These are phyloP conservation scores for Aspergillus pseudoterreus DNA, from an alignment of 2,329 filamentous ascomycete genomes.

Conservation along the genomic window DNA sequence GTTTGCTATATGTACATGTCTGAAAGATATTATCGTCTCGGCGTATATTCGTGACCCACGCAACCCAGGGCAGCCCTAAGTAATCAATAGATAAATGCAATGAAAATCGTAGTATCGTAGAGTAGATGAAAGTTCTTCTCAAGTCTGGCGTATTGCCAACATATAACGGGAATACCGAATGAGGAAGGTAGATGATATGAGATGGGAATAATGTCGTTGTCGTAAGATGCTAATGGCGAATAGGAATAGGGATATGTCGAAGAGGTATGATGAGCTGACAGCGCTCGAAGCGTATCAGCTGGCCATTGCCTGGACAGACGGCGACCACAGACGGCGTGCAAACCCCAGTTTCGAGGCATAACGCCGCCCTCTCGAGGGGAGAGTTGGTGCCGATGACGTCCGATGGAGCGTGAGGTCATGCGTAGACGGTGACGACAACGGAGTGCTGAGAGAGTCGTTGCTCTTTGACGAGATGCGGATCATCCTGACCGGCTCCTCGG, in stretches of 20 bases:
- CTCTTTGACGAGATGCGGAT: neutral
- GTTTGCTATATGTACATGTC: too few relatives aligned
- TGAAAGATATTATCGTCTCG: neutral
- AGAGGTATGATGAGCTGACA: neutral
- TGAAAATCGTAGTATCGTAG: too few relatives aligned
- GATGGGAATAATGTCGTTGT: too few relatives aligned
- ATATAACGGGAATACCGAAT: too few relatives aligned
- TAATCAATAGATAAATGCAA: neutral
- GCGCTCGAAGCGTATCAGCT: neutral
- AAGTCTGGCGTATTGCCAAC: too few relatives aligned
- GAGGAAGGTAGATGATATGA: too few relatives aligned
- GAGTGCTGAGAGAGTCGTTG: neutral
- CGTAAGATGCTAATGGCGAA: neutral
- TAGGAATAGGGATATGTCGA: neutral
- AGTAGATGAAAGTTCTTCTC: too few relatives aligned
- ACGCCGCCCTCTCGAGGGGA: neutral
- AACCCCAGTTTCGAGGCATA: neutral
- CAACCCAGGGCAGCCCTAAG: neutral
- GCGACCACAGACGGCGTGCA: constrained; percentile 1
- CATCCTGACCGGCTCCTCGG: neutral
- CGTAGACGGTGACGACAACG: neutral
- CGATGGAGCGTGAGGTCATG: neutral
- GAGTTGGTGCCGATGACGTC: neutral
- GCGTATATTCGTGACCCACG: neutral
- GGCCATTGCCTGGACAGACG: neutral